phyloP scores from a whole-genome alignment of 495 filamentous ascomycete genomes.

The Rhizodiscina lignyota region DNA sequence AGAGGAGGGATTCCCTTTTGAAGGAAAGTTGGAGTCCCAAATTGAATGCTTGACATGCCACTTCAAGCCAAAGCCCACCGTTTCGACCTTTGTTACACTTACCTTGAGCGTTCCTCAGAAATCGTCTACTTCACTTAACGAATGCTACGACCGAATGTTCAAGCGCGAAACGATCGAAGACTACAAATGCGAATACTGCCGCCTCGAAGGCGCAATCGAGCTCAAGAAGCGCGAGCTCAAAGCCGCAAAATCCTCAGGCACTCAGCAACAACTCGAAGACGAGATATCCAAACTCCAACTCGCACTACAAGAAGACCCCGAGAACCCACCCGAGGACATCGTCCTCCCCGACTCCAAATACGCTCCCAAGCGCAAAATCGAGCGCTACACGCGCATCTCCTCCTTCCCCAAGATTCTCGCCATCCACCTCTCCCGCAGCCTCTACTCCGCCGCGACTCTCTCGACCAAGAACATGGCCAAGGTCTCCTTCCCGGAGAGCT shows the following conservation, averaged over 20 bases:
- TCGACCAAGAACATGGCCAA: constrained; percentile 91
- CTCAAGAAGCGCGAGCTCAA: constrained; percentile 28
- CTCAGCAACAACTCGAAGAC: constrained; percentile 34
- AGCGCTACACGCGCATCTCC: constrained; percentile 70
- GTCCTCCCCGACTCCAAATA: constrained; percentile 52
- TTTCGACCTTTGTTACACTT: constrained; percentile 77
- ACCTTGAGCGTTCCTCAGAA: constrained; percentile 83
- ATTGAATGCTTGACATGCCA: constrained; percentile 82
- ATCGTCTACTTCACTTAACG: constrained; percentile 43
- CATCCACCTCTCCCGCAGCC: constrained; percentile 83
- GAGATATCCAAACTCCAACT: constrained; percentile 38
- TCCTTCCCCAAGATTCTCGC: constrained; percentile 75
- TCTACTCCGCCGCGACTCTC: constrained; percentile 52
- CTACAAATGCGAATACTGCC: constrained; percentile 86
- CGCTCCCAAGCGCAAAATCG: constrained; percentile 69
- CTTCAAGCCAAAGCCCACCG: constrained; percentile 70
- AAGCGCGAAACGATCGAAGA: constrained; percentile 95
- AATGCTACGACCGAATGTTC: constrained; percentile 83
- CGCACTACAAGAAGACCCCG: constrained; percentile 62
- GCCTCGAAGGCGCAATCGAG: constrained; percentile 60
- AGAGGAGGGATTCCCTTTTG: constrained; percentile 70
- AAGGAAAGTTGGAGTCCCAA: constrained; percentile 75
- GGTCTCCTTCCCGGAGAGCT: constrained; percentile 71
- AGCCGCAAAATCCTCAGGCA: constrained; percentile 26
- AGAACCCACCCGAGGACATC: constrained; percentile 52